Conservation (phyloP, 305 asterid genomes). For the Fraxinus nigra region DNA sequence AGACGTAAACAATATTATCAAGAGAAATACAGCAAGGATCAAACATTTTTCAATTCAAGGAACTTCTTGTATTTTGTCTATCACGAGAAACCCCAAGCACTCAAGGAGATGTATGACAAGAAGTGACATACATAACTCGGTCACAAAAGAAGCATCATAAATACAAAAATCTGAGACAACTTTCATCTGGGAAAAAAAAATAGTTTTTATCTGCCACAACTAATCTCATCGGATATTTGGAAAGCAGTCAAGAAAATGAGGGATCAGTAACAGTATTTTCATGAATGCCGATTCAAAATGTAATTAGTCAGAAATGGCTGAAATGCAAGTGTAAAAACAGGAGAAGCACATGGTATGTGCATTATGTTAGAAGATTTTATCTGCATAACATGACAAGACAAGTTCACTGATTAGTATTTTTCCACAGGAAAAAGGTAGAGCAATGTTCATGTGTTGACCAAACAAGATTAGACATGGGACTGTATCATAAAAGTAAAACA, state of each 20-base stretch:
- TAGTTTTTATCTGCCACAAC: not conserved
- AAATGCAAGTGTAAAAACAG: not conserved
- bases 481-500: not conserved
- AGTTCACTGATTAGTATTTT: not conserved
- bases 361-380: not conserved
- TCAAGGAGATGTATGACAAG: not conserved
- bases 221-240: not conserved
- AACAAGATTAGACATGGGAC: not conserved
- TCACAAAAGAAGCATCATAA: not conserved
- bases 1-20: constrained; percentile 8
- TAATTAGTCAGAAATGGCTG: not conserved
- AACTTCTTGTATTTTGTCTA: not conserved
- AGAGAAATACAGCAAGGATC: not conserved
- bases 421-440: not conserved
- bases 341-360: not conserved
- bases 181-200: not conserved
- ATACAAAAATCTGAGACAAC: constrained; percentile 12
- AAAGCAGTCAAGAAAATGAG: not conserved
- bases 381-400: not conserved
- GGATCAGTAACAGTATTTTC: not conserved
- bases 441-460: not conserved
- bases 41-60: constrained; percentile 1
- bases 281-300: not conserved
- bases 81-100: constrained; percentile 6
- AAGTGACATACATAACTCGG: not conserved